Percentiles rank a stretch among this genome's conserved stretches.
These are phyloP conservation scores for Lagerstroemia speciosa DNA, from an alignment of 345 rosid genomes.

Conservation along the genomic window DNA sequence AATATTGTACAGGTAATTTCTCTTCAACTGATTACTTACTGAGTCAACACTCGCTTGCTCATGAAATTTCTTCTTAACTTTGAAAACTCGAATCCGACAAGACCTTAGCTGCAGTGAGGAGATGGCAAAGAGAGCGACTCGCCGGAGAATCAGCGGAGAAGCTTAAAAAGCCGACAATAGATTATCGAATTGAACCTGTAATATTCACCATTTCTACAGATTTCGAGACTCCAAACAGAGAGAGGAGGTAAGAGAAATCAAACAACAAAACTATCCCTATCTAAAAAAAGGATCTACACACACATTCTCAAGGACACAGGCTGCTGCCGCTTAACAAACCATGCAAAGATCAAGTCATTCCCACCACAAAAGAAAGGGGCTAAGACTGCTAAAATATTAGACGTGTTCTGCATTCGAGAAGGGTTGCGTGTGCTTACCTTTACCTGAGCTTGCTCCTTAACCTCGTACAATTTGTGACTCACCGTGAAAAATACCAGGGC, in stretches of 20 bases:
- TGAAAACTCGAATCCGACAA: no score
- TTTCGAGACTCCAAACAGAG: not conserved
- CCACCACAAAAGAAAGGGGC: not conserved
- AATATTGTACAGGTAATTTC: no score
- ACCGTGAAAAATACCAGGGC: not conserved
- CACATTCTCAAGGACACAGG: not conserved
- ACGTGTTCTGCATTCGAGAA: not conserved
- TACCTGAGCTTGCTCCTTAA: not conserved
- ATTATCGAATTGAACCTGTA: not conserved
- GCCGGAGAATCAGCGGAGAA: not conserved
- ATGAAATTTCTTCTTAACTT: no score
- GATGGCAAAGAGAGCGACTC: no score
- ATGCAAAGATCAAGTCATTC: not conserved
- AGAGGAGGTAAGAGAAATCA: not conserved
- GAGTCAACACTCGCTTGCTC: no score
- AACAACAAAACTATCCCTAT: not conserved
- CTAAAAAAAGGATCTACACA: not conserved
- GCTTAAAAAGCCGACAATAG: not conserved
- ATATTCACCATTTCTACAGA: conserved; percentile 6
- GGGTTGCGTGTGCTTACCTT: not conserved
- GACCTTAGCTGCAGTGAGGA: no score
- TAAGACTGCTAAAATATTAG: not conserved
- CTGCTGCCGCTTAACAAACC: not conserved
- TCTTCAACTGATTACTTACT: no score
- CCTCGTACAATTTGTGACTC: not conserved